These are phyloP conservation scores for Entrophospora sp. DNA, from an alignment of 192 early-diverging fungal genomes.

Conservation along the genomic window DNA sequence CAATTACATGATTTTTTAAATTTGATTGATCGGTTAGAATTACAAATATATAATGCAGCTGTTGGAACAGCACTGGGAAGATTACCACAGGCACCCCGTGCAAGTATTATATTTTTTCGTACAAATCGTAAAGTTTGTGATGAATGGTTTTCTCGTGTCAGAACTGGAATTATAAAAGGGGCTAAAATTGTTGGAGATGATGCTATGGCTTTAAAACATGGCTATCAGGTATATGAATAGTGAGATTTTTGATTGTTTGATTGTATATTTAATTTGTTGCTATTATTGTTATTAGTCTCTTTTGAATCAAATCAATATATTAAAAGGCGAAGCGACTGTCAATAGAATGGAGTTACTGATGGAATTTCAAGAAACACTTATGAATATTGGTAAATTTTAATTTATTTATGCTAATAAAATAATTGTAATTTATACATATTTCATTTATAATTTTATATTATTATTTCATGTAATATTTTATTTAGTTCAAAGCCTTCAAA, in stretches of 20 bases:
- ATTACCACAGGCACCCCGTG: constrained; percentile 51
- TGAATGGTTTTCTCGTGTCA: constrained; percentile 67
- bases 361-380: constrained; percentile 32
- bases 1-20: constrained; percentile 39
- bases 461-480: no score
- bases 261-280: no score
- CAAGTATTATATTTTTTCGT: constrained; percentile 60
- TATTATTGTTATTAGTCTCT: constrained; percentile 19
- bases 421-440: background rate
- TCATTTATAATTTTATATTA: no score
- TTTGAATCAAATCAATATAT: constrained; percentile 19
- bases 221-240: constrained; percentile 23
- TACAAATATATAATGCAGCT: constrained; percentile 59
- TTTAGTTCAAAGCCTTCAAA: constrained; percentile 29
- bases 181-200: constrained; percentile 37
- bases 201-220: constrained; percentile 30
- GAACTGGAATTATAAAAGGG: constrained; percentile 43
- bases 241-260: background rate
- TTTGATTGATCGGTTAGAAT: constrained; percentile 64
- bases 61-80: constrained; percentile 46
- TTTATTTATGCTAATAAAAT: no score
- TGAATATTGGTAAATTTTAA: constrained; percentile 25
- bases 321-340: constrained; percentile 28
- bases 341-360: constrained; percentile 26
- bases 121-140: constrained; percentile 64